Evolutionary conservation across 1,139 yeast genomes (phyloP), one percentile per base, ranked within the genome.

Genomic region (Tardiomyces digboiensis): DNA sequence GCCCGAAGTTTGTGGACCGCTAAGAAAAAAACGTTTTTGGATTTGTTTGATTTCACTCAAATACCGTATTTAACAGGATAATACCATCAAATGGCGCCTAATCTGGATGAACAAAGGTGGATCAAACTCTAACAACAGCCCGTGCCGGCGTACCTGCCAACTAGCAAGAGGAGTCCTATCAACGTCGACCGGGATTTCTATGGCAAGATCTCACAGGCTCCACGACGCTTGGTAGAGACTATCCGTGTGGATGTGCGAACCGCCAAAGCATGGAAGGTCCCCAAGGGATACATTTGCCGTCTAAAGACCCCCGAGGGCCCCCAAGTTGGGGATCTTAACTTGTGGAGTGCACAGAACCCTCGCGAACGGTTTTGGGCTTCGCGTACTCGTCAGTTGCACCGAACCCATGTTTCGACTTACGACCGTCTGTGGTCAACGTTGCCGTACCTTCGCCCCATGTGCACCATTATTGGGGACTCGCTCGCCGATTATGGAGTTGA

Each of bases 351-450:
- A 38, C 69, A 75, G 52, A 77, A 78, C 55, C 82, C 80, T 16
- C 64, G 82, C 48, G 85, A 80, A 55, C 62, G 80, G 48, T 70
- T 79, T 56, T 80, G 85, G 85, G 85, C 85, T 10, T 74, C 83
- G 7, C 67, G 85, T 55, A 78, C 83, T 1, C 68, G 85, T 57
- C 85, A 79, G 58, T 64, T 80, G 47, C 83, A 80, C 51, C 71
- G 78, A n/a, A 75, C 82, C 2, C 85, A 80, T 59, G 82, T 80
- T 21, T 71, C 78, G 14, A 75, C 76, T 12, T 74, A 66, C 54
- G 85, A 80, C 59, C 65, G 83, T 26, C 64, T 79, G 49, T 79
- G 84, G 82, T 78, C 83, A 21, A 74, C 69, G 49, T 66, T 79
- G 52, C 85, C 85, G 6, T 79, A 71, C 49, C 64, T 79, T 54